Evolutionary conservation across 2,329 filamentous ascomycete species (phyloP).

Genomic region (Clathrospora elynae): DNA sequence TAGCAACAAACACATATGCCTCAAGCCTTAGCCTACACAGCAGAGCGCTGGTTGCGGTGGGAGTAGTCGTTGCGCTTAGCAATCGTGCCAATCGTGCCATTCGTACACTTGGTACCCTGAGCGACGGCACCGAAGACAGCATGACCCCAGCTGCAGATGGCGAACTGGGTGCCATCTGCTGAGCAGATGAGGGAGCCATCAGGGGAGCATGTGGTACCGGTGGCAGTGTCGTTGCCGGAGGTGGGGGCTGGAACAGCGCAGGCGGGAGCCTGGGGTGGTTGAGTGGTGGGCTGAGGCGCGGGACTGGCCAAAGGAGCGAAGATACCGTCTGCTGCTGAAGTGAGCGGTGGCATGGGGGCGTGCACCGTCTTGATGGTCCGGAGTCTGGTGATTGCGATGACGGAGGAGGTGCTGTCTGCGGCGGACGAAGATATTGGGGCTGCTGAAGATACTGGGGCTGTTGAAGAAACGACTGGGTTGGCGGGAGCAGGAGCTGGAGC

Average conservation of each 20-base stretch:
- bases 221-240: too few species aligned
- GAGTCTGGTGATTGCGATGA: slow-evolving; percentile 24
- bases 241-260: slow-evolving; percentile 1
- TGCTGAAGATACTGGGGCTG: slow-evolving; percentile 9
- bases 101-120: slow-evolving; percentile 49
- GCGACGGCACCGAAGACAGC: slow-evolving; percentile 50
- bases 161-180: slow-evolving; percentile 44
- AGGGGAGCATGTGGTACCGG: slow-evolving; percentile 33
- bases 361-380: slow-evolving; percentile 34
- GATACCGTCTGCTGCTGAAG: slow-evolving; percentile 3
- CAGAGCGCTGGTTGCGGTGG: slow-evolving; percentile 13
- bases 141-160: slow-evolving; percentile 49
- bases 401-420: slow-evolving; percentile 5
- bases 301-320: slow-evolving; percentile 1
- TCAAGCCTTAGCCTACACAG: slow-evolving; percentile 1
- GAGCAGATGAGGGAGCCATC: slow-evolving; percentile 49
- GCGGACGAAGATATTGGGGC: slow-evolving; percentile 10
- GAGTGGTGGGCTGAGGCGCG: not conserved
- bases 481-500: slow-evolving; percentile 8
- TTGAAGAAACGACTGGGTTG: not conserved
- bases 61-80: slow-evolving; percentile 28
- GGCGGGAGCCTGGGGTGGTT: slow-evolving; percentile 1
- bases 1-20: not conserved
- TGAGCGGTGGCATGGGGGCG: slow-evolving; percentile 16
- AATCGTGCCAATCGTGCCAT: slow-evolving; percentile 50